Evolutionary conservation across 148 eudicot species (phyloP), one percentile per base, ranked within the genome.

Genomic region (Rhododendron vialii): DNA sequence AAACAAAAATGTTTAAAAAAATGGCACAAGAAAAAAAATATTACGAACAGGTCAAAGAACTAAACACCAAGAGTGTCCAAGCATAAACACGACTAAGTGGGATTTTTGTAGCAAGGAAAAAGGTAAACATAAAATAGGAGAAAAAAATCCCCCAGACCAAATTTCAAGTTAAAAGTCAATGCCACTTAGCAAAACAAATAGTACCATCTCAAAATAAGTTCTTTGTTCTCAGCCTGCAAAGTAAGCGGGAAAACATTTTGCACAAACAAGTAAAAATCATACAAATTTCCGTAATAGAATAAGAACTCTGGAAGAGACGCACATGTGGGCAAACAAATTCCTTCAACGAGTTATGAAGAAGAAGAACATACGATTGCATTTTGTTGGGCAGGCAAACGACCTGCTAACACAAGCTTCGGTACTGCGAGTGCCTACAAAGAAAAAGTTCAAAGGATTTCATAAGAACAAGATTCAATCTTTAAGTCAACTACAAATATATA

Each of bases 351-450:
- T 83, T 84, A 79, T 87, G 65, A 35, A 45, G 24, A 77, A 80
- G 36, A 35, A 35, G 36, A 35, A 35, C 98, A 83, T 92, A 94
- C 99, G 35, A 92, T 95, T 78, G 98, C 99, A 91, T 97, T 95
- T 92, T 94, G 98, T 90, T 97, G 99, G 81, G 98, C 93, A 85
- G 96, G 98, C 90, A 97, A 91, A 86, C 95, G 94, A 83, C 99
- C 99, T 71, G 98, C 98, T 90, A 97, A 91, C 86, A 95, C 93
- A 86, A 97, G 98, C 89, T 94, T 95, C 14, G 98, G 99, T 59
- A 94, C 98, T 18, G 93, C 88, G 83, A 97, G 95, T 74, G 98
- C 98, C 99, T 94, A 90, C 88, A 89, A 84, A 82, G 59, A 82
- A 86, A 85, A 41, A 84, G 57, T 74, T 2, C 74, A 59, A 63